Base-by-base conservation (phyloP, 192 early-diverging fungal species). In the Coemansia sp. region DNA sequence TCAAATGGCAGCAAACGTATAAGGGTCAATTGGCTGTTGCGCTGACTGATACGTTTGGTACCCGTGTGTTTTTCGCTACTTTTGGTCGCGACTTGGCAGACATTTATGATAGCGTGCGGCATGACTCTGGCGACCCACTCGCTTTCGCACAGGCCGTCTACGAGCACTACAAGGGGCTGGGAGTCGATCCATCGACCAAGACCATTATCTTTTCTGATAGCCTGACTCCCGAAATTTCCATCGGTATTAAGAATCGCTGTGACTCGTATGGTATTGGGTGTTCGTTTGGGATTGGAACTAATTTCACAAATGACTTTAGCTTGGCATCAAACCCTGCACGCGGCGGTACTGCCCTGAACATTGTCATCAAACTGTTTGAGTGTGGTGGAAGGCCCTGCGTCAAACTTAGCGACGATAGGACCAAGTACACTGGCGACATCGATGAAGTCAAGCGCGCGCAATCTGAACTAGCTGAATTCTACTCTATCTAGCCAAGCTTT, bases 11-110 rank as follows among this genome's bases (percentile, higher is more conserved):
- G 3, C 33, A 74, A 13, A 87, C 86, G 1, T 93, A 89, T 60
- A 72, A 85, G 7, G 77, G 81, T 31, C 75, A 74, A 2, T 70
- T 93, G 3, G 85, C 86, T 1, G 91, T 90, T 58, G 92, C 92
- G 0, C 63, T 93, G 55, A 90, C 91, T 13, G 92, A 94, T 66
- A 94, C 92, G 2, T 93, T 92, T 52, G 87, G 87, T 6, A 89
- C 90, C 0, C 62, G 73, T 18, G 85, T 80, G 0, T 94, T 94
- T 70, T 83, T 94, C 57, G 76, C 77, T 27, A 84, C 88, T 49
- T 91, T 93, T 78, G 79, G 85, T 60, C 64, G 67, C 8, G 62
- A 75, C 0, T 38, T 92, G 16, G 90, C 91, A 0, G 61, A 69
- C 16, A 72, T 75, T 5, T 90, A 85, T 70, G 55, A 44, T 2